Evolutionary conservation across 192 early-diverging fungal genomes (phyloP).

Genomic region (Chytriomyces confervae): DNA sequence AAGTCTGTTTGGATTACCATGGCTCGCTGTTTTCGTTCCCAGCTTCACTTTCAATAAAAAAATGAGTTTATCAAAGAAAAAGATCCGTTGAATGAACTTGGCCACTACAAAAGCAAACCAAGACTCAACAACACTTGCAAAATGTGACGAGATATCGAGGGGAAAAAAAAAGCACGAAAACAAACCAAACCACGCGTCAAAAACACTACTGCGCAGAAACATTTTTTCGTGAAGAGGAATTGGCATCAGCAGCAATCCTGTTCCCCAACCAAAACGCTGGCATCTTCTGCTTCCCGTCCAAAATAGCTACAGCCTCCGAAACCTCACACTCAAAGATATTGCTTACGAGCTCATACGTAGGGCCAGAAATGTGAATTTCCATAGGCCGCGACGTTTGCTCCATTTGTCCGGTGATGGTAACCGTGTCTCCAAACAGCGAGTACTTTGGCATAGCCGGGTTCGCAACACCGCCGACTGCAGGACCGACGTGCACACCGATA

Average conservation of each 20-base stretch:
- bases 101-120: too few species aligned
- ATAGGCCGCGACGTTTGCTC: conserved; percentile 49
- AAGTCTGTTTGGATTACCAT: too few species aligned
- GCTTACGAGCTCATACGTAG: conserved; percentile 43
- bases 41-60: too few species aligned
- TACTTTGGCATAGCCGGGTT: conserved; percentile 48
- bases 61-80: too few species aligned
- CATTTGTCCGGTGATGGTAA: conserved; percentile 46
- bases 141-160: too few species aligned
- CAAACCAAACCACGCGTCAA: too few species aligned
- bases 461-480: conserved; percentile 49
- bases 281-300: conserved; percentile 36
- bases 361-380: conserved; percentile 42
- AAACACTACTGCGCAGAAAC: too few species aligned
- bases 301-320: conserved; percentile 18
- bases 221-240: too few species aligned
- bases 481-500: conserved; percentile 52
- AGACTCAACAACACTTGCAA: too few species aligned
- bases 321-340: conserved; percentile 27
- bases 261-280: conserved; percentile 41
- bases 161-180: too few species aligned
- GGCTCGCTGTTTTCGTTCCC: too few species aligned
- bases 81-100: too few species aligned
- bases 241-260: conserved; percentile 1
- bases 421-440: conserved; percentile 50